phyloP scores from a whole-genome alignment of 2,329 filamentous ascomycete genomes.

The Pseudogymnoascus pannorum region DNA sequence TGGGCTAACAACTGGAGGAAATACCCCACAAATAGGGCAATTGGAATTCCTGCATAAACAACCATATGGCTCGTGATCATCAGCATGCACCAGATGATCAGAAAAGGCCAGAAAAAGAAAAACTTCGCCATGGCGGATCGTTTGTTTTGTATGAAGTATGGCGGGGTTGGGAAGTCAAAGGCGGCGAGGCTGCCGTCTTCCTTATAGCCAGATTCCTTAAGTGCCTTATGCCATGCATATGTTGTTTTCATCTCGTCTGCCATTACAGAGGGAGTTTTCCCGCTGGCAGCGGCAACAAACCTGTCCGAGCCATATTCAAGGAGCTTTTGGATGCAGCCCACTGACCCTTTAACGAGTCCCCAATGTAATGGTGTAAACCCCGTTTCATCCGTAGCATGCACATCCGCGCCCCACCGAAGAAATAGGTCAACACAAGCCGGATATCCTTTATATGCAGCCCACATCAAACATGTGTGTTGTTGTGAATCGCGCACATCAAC shows the following conservation, averaged over 20 bases:
- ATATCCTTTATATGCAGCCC: constrained; percentile 97
- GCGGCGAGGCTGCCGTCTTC: constrained; percentile 64
- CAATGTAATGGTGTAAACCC: constrained; percentile 94
- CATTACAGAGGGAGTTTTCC: constrained; percentile 81
- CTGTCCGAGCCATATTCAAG: constrained; percentile 93
- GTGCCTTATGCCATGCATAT: constrained; percentile 71
- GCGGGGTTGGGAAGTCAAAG: constrained; percentile 65
- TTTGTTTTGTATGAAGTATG: constrained; percentile 68
- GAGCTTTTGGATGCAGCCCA: constrained; percentile 83
- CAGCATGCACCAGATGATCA: constrained; percentile 64
- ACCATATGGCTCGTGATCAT: constrained; percentile 67
- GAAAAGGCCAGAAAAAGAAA: constrained; percentile 82
- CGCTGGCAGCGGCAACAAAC: constrained; percentile 80
- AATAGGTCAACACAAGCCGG: constrained; percentile 88
- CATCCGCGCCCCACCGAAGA: constrained; percentile 88
- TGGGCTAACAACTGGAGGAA: constrained; percentile 70
- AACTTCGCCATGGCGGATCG: constrained; percentile 74
- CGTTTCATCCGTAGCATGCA: constrained; percentile 82
- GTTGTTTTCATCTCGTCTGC: constrained; percentile 86
- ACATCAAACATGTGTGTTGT: constrained; percentile 94
- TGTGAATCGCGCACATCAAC: constrained; percentile 86
- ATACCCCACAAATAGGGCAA: constrained; percentile 59
- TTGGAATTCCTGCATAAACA: constrained; percentile 68
- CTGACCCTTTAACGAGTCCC: constrained; percentile 89
- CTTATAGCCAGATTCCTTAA: constrained; percentile 79